Evolutionary conservation across 2,329 filamentous ascomycete genomes (phyloP).

Genomic region (Alternaria postmessia): DNA sequence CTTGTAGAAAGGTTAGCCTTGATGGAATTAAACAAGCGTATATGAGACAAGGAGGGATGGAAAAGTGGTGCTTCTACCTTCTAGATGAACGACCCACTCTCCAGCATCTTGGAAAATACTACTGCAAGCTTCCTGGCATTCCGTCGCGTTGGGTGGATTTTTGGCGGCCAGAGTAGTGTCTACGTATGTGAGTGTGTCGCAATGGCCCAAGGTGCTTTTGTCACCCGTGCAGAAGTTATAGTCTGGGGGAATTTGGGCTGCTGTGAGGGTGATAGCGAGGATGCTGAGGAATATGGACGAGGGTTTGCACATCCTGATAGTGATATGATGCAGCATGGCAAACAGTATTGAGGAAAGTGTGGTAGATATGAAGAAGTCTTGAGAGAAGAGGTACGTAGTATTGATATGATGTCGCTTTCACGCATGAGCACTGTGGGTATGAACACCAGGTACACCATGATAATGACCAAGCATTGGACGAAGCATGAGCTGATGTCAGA

Average conservation of each 20-base stretch:
- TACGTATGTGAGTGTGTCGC: constrained; percentile 25
- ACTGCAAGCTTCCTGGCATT: constrained; percentile 27
- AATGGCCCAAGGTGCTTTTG: constrained; percentile 21
- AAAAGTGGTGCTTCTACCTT: constrained; percentile 7
- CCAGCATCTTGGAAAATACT: constrained; percentile 27
- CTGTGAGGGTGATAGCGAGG: constrained; percentile 5
- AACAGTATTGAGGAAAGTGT: background rate
- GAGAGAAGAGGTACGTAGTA: background rate
- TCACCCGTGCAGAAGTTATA: constrained; percentile 15
- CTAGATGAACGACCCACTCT: constrained; percentile 30
- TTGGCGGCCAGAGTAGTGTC: constrained; percentile 21
- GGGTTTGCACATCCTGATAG: background rate
- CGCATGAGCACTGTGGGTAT: background rate
- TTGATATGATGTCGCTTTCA: background rate
- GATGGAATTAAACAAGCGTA: background rate
- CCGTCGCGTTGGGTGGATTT: constrained; percentile 17
- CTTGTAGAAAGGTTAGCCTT: background rate
- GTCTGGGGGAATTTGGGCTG: background rate
- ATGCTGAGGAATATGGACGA: background rate
- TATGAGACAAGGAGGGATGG: background rate
- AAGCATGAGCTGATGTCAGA: background rate
- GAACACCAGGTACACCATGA: background rate
- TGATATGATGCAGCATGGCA: background rate
- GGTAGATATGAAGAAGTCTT: background rate
- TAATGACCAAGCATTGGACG: background rate